These are phyloP conservation scores for Paecilomyces sp. DNA, from an alignment of 2,329 filamentous ascomycete genomes.

Conservation along the genomic window DNA sequence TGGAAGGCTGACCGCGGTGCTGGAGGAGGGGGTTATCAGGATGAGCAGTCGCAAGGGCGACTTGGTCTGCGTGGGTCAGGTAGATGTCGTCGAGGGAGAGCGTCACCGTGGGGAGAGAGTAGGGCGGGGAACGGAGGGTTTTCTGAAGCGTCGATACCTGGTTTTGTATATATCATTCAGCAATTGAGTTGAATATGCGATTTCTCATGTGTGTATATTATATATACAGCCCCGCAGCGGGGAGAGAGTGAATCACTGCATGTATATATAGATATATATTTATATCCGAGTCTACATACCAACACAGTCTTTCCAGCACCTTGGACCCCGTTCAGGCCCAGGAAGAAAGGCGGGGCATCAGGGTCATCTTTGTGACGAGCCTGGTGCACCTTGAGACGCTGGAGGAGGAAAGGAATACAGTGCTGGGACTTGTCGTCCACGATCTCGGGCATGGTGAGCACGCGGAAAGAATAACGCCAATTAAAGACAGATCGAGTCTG, in stretches of 20 bases:
- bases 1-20: slow-evolving; percentile 74
- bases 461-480: not conserved
- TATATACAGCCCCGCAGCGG: too few relatives aligned
- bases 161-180: not conserved
- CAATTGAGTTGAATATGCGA: not conserved
- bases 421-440: slow-evolving; percentile 71
- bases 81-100: slow-evolving; percentile 89
- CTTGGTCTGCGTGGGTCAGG: slow-evolving; percentile 63
- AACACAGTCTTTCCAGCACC: slow-evolving; percentile 90
- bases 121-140: slow-evolving; percentile 50
- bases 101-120: slow-evolving; percentile 59
- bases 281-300: slow-evolving; percentile 31
- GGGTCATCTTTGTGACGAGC: slow-evolving; percentile 27
- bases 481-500: not conserved
- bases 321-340: slow-evolving; percentile 87
- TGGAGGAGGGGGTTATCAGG: slow-evolving; percentile 69
- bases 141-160: slow-evolving; percentile 56
- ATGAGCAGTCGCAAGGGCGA: slow-evolving; percentile 56
- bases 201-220: too few relatives aligned
- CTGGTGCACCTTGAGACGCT: slow-evolving; percentile 49
- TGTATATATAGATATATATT: not conserved
- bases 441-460: slow-evolving; percentile 44
- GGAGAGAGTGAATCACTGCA: too few relatives aligned
- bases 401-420: slow-evolving; percentile 70
- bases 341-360: slow-evolving; percentile 61